These are phyloP conservation scores for Phaeotremella fagi DNA, from an alignment of 768 basidiomycete species.

Conservation along the genomic window DNA sequence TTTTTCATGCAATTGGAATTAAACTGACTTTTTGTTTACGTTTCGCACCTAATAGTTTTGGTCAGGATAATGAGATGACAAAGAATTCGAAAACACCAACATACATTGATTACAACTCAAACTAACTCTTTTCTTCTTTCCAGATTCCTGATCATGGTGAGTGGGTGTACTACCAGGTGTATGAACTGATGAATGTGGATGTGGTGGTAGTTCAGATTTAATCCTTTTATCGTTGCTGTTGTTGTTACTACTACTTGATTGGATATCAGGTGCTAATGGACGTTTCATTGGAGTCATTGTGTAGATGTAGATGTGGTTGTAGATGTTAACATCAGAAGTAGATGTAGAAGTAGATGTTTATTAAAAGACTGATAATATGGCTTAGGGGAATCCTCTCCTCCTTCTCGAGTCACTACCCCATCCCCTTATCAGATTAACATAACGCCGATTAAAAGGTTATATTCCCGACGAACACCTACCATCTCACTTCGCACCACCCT, in stretches of 20 bases:
- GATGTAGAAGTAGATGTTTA: no score
- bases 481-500: not conserved
- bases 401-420: no score
- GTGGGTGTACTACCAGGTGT: not conserved
- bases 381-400: no score
- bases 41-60: slow-evolving; percentile 32
- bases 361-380: no score
- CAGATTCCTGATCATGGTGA: slow-evolving; percentile 1
- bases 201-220: not conserved
- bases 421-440: no score
- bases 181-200: not conserved
- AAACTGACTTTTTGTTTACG: slow-evolving; percentile 39
- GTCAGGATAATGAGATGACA: not conserved
- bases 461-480: not conserved
- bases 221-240: not conserved
- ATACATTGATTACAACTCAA: slow-evolving; percentile 43
- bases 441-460: no score
- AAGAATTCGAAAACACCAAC: slow-evolving; percentile 3
- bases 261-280: no score
- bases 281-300: not conserved
- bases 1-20: not conserved
- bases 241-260: no score
- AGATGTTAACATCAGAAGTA: no score
- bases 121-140: slow-evolving; percentile 43
- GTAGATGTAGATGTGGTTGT: no score